phyloP scores from a whole-genome alignment of 2,329 filamentous ascomycete genomes.

The Pseudogymnoascus sp. region DNA sequence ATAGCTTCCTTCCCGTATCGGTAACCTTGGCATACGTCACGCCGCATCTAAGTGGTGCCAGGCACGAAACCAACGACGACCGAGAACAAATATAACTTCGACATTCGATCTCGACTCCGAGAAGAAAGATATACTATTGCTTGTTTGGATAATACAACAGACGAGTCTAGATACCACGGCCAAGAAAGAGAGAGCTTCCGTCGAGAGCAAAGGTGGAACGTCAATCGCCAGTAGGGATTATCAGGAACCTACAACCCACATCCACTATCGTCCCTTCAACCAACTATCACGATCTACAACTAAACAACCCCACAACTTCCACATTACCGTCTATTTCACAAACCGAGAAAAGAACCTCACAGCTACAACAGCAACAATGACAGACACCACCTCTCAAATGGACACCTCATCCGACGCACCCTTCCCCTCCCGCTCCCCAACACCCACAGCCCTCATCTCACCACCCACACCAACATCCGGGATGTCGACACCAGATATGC shows the following conservation, averaged over 20 bases:
- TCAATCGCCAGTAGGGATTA: neutral
- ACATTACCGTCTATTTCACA: neutral
- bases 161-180: neutral
- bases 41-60: neutral
- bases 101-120: neutral
- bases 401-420: conserved; percentile 67
- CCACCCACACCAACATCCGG: neutral
- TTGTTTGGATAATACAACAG: neutral
- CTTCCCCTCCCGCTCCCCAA: conserved; percentile 76
- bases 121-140: neutral
- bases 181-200: neutral
- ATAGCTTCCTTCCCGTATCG: neutral
- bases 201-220: neutral
- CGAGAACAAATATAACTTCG: neutral
- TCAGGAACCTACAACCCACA: neutral
- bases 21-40: conserved; percentile 1
- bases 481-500: conserved; percentile 55
- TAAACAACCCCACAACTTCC: neutral
- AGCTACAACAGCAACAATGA: conserved; percentile 8
- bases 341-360: neutral
- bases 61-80: conserved; percentile 1
- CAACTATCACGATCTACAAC: neutral
- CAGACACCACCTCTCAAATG: conserved; percentile 54
- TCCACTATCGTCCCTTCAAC: neutral
- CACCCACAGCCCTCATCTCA: conserved; percentile 30